These are phyloP conservation scores for Hamamelis virginiana DNA, from an alignment of 164 flowering plant genomes.

Conservation along the genomic window DNA sequence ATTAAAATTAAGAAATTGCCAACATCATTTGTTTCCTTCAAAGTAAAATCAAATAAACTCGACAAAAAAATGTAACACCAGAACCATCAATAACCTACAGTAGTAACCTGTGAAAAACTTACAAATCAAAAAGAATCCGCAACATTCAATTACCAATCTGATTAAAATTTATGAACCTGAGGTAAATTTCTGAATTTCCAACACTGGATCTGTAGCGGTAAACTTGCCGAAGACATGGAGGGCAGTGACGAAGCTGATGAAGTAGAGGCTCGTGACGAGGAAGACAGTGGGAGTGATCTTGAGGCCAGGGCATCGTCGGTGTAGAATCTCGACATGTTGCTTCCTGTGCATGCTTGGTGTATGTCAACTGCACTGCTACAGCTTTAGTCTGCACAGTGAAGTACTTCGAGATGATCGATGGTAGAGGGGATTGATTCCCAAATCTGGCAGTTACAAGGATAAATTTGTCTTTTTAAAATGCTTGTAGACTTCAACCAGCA, in stretches of 20 bases:
- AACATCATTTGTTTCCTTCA: too few relatives aligned
- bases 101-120: not conserved
- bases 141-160: slow-evolving; percentile 7
- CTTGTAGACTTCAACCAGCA: too few relatives aligned
- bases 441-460: too few relatives aligned
- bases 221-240: slow-evolving; percentile 91
- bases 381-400: too few relatives aligned
- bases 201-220: slow-evolving; percentile 60
- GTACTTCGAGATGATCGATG: too few relatives aligned
- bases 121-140: slow-evolving; percentile 9
- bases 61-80: not conserved
- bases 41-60: not conserved
- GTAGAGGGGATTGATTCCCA: too few relatives aligned
- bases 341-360: too few relatives aligned
- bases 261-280: slow-evolving; percentile 88
- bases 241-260: slow-evolving; percentile 89
- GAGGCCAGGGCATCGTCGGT: slow-evolving; percentile 90
- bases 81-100: not conserved
- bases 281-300: slow-evolving; percentile 86
- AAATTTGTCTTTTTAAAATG: too few relatives aligned
- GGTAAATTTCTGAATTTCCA: slow-evolving; percentile 30
- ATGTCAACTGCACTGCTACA: too few relatives aligned
- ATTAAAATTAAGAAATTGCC: too few relatives aligned
- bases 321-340: slow-evolving; percentile 86
- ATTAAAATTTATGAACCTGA: not conserved